phyloP scores from a whole-genome alignment of 805 yeast genomes.

The Suhomyces pyralidae region DNA sequence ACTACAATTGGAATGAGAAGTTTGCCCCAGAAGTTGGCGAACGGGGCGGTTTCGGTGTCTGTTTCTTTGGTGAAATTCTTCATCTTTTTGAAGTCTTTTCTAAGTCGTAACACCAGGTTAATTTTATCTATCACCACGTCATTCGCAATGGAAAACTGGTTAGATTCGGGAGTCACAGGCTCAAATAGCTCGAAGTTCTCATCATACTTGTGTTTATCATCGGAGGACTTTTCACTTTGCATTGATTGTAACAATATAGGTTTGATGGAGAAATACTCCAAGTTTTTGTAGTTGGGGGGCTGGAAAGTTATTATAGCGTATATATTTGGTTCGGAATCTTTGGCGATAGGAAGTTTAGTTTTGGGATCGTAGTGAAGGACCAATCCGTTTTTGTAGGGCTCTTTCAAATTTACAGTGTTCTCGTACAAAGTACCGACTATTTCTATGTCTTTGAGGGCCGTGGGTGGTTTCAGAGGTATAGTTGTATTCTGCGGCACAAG shows the following conservation, averaged over 20 bases:
- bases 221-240: conserved; percentile 13
- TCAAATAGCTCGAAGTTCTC: conserved; percentile 17
- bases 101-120: conserved; percentile 24
- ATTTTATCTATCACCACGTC: conserved; percentile 31
- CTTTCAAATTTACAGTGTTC: neutral
- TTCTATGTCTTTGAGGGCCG: conserved; percentile 1
- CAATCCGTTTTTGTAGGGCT: neutral
- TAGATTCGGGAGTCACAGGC: conserved; percentile 10
- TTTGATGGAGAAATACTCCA: conserved; percentile 75
- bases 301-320: conserved; percentile 44
- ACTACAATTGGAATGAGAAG: conserved; percentile 12
- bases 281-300: conserved; percentile 65
- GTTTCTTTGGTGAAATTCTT: neutral
- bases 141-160: conserved; percentile 24
- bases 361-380: neutral
- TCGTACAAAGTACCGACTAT: neutral
- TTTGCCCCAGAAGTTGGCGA: conserved; percentile 3
- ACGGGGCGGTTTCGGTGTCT: neutral
- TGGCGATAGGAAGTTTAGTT: conserved; percentile 3
- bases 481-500: neutral
- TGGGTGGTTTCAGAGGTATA: neutral
- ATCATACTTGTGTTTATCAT: conserved; percentile 16
- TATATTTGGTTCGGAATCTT: neutral
- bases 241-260: conserved; percentile 67
- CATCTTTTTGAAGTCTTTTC: conserved; percentile 8